These are phyloP conservation scores for Cladosporium sp. DNA, from an alignment of 2,329 filamentous ascomycete species.

Conservation along the genomic window DNA sequence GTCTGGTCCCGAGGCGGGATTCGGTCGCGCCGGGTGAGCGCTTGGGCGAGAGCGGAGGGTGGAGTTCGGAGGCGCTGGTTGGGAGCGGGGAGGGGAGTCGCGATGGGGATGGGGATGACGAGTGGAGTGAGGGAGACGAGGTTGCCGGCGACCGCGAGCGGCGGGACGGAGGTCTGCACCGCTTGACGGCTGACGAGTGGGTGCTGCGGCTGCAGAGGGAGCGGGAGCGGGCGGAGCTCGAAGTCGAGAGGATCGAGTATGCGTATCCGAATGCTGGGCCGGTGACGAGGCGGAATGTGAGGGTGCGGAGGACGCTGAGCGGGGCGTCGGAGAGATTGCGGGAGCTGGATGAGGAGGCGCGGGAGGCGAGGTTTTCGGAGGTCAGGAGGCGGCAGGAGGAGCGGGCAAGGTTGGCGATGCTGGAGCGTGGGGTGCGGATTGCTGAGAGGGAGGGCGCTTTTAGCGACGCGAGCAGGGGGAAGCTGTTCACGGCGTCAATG, in stretches of 20 bases:
- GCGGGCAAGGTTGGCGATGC: background rate
- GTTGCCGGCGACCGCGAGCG: no score
- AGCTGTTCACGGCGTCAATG: background rate
- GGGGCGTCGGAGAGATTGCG: background rate
- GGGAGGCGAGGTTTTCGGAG: background rate
- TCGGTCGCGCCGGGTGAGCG: background rate
- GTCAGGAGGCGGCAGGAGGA: background rate
- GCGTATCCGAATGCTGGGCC: background rate
- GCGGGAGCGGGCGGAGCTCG: no score
- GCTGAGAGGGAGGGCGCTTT: constrained; percentile 3
- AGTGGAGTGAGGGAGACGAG: no score
- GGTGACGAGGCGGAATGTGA: background rate
- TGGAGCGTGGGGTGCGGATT: background rate
- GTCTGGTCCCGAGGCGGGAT: background rate
- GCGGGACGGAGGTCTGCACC: no score
- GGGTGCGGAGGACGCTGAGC: background rate
- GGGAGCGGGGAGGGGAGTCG: constrained; percentile 1
- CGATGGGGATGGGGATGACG: background rate
- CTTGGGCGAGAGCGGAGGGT: background rate
- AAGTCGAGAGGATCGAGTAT: background rate
- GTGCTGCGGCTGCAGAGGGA: no score
- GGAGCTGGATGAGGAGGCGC: background rate
- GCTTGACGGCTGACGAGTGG: no score
- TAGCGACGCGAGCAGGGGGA: background rate
- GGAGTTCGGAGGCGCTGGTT: background rate